Evolutionary conservation across 1,284 basidiomycete species (phyloP).

Genomic region (Austroboletus niveus): DNA sequence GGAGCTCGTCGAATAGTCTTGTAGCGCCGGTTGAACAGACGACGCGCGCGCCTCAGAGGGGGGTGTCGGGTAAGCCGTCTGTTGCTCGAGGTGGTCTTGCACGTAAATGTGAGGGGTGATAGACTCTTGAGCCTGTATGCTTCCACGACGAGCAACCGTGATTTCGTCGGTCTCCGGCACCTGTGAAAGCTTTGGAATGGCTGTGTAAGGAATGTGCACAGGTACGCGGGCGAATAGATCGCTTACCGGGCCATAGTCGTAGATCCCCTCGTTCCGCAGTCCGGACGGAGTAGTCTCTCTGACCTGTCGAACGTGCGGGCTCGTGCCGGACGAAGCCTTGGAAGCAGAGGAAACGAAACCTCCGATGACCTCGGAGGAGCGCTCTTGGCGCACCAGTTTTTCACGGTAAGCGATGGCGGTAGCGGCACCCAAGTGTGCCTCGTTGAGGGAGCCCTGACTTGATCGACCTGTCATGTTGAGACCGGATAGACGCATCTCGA

Average conservation of each 20-base stretch:
- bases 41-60: conserved; percentile 16
- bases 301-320: conserved; percentile 33
- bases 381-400: conserved; percentile 20
- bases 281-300: conserved; percentile 30
- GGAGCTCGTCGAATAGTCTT: conserved; percentile 15
- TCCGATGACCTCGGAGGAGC: conserved; percentile 15
- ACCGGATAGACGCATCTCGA: conserved; percentile 45
- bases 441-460: conserved; percentile 30
- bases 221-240: background rate
- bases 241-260: conserved; percentile 26
- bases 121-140: conserved; percentile 21
- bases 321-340: conserved; percentile 44
- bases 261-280: conserved; percentile 27
- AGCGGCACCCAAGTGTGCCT: conserved; percentile 23
- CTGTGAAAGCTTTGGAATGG: conserved; percentile 22
- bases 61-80: conserved; percentile 16
- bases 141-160: conserved; percentile 22
- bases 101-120: conserved; percentile 22
- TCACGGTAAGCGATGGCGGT: conserved; percentile 25
- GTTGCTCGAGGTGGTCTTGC: conserved; percentile 18
- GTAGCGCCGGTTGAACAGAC: conserved; percentile 16
- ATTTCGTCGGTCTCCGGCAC: conserved; percentile 28
- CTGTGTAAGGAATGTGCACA: background rate
- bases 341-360: conserved; percentile 40
- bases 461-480: conserved; percentile 43